Percentiles rank a stretch among this genome's conserved stretches.
Evolutionary conservation across 768 basidiomycete genomes (phyloP).

Genomic region (Aureoboletus auriporus): DNA sequence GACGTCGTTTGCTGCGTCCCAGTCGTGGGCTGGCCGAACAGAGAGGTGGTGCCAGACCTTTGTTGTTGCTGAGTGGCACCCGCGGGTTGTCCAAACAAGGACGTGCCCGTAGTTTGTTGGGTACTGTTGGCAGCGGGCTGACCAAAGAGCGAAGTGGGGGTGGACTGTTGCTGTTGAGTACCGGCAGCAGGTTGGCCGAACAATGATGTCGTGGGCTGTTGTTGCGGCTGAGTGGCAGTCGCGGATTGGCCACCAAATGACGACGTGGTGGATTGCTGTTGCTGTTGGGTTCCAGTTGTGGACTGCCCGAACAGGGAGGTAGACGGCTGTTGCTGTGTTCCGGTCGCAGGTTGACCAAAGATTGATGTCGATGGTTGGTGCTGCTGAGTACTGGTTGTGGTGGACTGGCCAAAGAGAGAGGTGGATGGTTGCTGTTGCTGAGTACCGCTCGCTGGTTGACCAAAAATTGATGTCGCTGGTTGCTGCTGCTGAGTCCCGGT

Average conservation of each 20-base stretch:
- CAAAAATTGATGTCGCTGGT: constrained; percentile 6
- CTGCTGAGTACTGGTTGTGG: constrained; percentile 21
- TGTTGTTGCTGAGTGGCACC: constrained; percentile 23
- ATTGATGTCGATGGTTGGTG: constrained; percentile 28
- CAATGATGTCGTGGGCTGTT: constrained; percentile 9
- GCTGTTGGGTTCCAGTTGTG: constrained; percentile 16
- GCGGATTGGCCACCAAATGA: constrained; percentile 23
- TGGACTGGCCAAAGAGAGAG: constrained; percentile 16
- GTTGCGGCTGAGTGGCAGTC: constrained; percentile 15
- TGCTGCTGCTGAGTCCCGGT: constrained; percentile 10
- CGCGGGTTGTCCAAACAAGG: constrained; percentile 38
- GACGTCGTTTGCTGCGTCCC: constrained; percentile 14
- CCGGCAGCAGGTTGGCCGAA: constrained; percentile 27
- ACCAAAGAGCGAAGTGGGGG: constrained; percentile 24
- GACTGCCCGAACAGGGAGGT: constrained; percentile 22
- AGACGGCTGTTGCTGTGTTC: constrained; percentile 28
- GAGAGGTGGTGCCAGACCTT: constrained; percentile 17
- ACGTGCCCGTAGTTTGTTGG: constrained; percentile 25
- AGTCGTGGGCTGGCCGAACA: constrained; percentile 29
- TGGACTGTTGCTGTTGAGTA: constrained; percentile 33
- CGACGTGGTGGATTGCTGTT: constrained; percentile 17
- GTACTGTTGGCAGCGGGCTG: constrained; percentile 23
- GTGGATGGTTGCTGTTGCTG: constrained; percentile 23
- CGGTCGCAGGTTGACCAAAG: constrained; percentile 31
- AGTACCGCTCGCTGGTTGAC: constrained; percentile 9